A percentile compares a stretch with the other conserved stretches of the same genome.
These are phyloP conservation scores for Aaosphaeria arxii DNA, from an alignment of 2,329 filamentous ascomycete species.

Conservation along the genomic window DNA sequence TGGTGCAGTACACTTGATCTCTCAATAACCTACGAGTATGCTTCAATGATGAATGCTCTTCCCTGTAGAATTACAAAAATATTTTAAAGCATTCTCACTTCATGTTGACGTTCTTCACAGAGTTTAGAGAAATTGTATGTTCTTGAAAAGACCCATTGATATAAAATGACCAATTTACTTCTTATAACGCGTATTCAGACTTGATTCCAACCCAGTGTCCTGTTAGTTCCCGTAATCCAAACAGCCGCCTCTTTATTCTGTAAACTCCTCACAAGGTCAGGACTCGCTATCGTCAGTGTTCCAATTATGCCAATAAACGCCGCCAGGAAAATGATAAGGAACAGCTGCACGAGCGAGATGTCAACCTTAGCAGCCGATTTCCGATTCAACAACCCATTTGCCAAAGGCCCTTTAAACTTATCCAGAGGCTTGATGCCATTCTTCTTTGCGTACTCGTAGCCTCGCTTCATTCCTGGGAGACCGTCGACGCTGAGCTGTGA, in stretches of 20 bases:
- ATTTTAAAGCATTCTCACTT: no score
- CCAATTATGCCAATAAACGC: constrained; percentile 27
- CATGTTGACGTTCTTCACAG: no score
- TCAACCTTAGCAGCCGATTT: constrained; percentile 4
- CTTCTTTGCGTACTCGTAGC: constrained; percentile 32
- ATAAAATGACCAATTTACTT: no score
- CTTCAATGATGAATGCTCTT: no score
- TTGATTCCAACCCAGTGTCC: no score
- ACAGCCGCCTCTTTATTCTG: constrained; percentile 14
- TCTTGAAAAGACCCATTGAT: no score
- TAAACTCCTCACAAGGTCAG: constrained; percentile 18
- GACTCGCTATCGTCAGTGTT: constrained; percentile 19
- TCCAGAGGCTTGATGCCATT: constrained; percentile 39
- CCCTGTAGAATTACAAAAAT: no score
- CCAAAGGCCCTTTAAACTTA: constrained; percentile 40
- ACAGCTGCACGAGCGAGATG: constrained; percentile 12
- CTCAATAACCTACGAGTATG: no score
- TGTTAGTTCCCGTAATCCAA: no score
- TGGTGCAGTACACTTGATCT: no score
- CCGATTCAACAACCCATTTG: constrained; percentile 20
- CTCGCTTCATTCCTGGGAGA: constrained; percentile 42
- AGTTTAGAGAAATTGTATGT: no score
- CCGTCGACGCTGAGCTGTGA: constrained; percentile 44
- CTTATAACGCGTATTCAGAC: no score
- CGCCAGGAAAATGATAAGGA: constrained; percentile 26